Base-by-base conservation (phyloP, 2,329 filamentous ascomycete genomes). In the Diaporthe sp. region DNA sequence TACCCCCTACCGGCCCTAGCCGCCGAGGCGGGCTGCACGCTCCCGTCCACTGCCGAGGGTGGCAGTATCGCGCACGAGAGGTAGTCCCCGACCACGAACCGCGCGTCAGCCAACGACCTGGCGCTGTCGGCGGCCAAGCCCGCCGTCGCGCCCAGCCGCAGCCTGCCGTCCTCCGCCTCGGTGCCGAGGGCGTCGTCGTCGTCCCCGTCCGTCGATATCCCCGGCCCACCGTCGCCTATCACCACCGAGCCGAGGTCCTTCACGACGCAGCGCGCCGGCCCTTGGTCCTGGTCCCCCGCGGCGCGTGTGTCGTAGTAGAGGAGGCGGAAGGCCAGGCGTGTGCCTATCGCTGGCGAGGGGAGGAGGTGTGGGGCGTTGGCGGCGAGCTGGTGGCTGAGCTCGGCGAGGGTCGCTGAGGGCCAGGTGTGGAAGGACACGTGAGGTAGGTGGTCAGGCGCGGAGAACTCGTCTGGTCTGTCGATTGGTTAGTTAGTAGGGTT, bases 41-140 rank as follows among this genome's bases (percentile, higher is more conserved):
- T 90, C 0, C 95, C 95, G 81, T 80, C 80, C 13, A 96, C 93
- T 42, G 90, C 86, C 35, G 94, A 85, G 0, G 95, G 94, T 55
- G 94, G 92, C 73, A 96, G 86, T 75, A 98, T 92, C 7, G 95
- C 94, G 82, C 94, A 96, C 74, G 93, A 93, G 54, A 98, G 88
- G 81, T 94, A 97, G 83, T 98, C 96, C 0, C 96, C 96, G 76
- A 97, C 93, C 15, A 98, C 93, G 80, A 98, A 97, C 30, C 93
- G 90, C 45, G 90, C 92, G 71, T 97, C 94, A 50, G 88, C 88
- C 42, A 98, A 84, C 12, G 94, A 96, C 85, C 93, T 96, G 38
- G 92, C 88, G 15, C 91, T 89, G 38, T 94, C 92, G 8, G 89
- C 89, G 45, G 87, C 87, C 71, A 90, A 83, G 66, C 81, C 81